Evolutionary conservation across 1,284 basidiomycete genomes (phyloP), one percentile per base, ranked within the genome.

Genomic region (Inonotus hispidus): DNA sequence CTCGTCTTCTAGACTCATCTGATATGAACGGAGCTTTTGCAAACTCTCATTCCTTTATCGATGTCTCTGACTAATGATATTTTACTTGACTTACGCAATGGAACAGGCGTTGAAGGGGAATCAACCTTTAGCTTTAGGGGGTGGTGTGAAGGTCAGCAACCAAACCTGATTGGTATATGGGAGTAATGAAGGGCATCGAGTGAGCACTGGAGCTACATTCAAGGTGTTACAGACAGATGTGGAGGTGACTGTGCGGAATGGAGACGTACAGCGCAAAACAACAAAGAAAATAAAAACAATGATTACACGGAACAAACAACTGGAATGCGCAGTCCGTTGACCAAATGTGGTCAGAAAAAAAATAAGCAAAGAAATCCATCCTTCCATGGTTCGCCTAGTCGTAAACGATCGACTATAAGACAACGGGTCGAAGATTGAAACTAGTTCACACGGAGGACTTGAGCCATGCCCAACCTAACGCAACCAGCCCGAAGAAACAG

Each of bases 401-500:
- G 16, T 52, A n/a, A 52, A 43, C 19, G 11, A 52, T n/a, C 23
- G 35, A 35, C 32, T 13, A 29, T 16, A 35, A 52, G 32, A 52
- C 27, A 21, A 25, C 1, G 46, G 21, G 46, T 23, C 10, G 46
- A 25, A 49, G 41, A 43, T 3, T 16, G 19, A 27, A 23, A 7
- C 3, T 27, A 27, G 21, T 21, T 49, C 11, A 23, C 11, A 38
- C 8, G 10, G 37, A 23, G 47, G 7, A 37, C 52, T 29, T 27
- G 27, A 35, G 53, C 23, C 80, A 84, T 59, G 81, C 71, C 72
- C 81, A 86, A 50, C 74, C 81, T 45, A 78, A 69, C 19, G 79
- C 69, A 25, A 81, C 81, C 3, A 88, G 89, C 63, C 82, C 71
- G 69, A 90, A 85, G 72, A 86, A 89, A 68, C 82, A 82, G 67